phyloP scores from a whole-genome alignment of 495 filamentous ascomycete genomes.

The Podospora sp. region DNA sequence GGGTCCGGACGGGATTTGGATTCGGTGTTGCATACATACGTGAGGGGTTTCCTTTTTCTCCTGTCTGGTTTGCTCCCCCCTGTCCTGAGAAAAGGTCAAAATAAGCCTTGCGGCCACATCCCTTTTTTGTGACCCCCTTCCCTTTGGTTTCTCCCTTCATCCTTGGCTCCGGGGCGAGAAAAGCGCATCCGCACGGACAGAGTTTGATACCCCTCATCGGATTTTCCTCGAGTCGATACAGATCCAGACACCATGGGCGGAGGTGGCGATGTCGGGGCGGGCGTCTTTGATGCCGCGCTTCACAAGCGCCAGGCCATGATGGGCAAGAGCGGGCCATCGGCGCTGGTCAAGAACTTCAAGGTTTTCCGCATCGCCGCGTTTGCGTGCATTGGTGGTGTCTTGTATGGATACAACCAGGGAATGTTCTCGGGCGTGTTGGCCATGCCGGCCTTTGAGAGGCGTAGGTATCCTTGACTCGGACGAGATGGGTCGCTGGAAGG shows the following conservation, averaged over 20 bases:
- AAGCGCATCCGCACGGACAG: too few species aligned
- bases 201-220: background rate
- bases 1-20: background rate
- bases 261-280: constrained; percentile 36
- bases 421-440: constrained; percentile 75
- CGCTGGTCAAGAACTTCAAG: constrained; percentile 67
- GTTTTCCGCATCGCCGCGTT: constrained; percentile 76
- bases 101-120: background rate
- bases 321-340: constrained; percentile 64
- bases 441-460: constrained; percentile 59
- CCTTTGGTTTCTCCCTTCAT: background rate
- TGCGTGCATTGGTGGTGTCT: constrained; percentile 73
- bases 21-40: too few species aligned
- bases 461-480: constrained; percentile 28
- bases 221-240: background rate
- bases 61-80: background rate
- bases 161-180: background rate
- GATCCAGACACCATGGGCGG: background rate
- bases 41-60: too few species aligned
- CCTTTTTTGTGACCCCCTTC: background rate
- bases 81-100: constrained; percentile 1
- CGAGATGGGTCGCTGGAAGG: background rate
- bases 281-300: constrained; percentile 62
- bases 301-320: constrained; percentile 65
- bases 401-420: constrained; percentile 75